Percentiles rank a stretch among this genome's conserved stretches.
These are phyloP conservation scores for Pezicula neosporulosa DNA, from an alignment of 2,329 filamentous ascomycete species.

Conservation along the genomic window DNA sequence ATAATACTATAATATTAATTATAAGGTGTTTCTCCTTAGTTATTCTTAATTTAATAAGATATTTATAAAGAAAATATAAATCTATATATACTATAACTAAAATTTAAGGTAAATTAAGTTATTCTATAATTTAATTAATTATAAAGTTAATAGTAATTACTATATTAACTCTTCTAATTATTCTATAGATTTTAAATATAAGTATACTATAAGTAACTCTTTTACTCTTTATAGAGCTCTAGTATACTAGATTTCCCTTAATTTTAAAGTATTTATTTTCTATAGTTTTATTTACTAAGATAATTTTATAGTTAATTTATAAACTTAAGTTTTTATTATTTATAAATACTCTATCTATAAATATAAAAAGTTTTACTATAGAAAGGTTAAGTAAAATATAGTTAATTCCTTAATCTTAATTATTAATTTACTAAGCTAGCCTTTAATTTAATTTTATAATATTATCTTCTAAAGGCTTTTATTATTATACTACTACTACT, in stretches of 20 bases:
- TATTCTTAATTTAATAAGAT: constrained; percentile 10
- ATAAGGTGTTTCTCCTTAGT: constrained; percentile 15
- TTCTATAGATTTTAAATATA: constrained; percentile 12
- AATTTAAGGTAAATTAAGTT: too few relatives aligned
- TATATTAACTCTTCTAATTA: constrained; percentile 12
- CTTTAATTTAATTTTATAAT: too few relatives aligned
- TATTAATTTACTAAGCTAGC: too few relatives aligned
- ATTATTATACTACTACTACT: too few relatives aligned
- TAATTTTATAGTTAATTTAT: constrained; percentile 14
- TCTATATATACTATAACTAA: constrained; percentile 12
- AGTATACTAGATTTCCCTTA: constrained; percentile 13
- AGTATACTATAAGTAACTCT: constrained; percentile 11
- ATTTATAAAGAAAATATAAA: constrained; percentile 14
- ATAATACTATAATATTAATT: constrained; percentile 20
- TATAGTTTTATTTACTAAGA: constrained; percentile 8
- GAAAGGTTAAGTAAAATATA: constrained; percentile 4
- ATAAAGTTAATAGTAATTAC: constrained; percentile 5
- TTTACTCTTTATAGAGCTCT: constrained; percentile 8
- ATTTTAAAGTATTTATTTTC: constrained; percentile 6
- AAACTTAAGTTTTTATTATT: constrained; percentile 17
- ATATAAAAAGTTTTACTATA: constrained; percentile 10
- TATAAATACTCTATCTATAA: constrained; percentile 11
- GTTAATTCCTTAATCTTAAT: neutral
- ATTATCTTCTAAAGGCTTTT: too few relatives aligned
- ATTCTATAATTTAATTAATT: neutral